Percentiles rank a stretch among this genome's conserved stretches.
These are phyloP conservation scores for Phylloporus sp. DNA, from an alignment of 1,284 basidiomycete species.

Conservation along the genomic window DNA sequence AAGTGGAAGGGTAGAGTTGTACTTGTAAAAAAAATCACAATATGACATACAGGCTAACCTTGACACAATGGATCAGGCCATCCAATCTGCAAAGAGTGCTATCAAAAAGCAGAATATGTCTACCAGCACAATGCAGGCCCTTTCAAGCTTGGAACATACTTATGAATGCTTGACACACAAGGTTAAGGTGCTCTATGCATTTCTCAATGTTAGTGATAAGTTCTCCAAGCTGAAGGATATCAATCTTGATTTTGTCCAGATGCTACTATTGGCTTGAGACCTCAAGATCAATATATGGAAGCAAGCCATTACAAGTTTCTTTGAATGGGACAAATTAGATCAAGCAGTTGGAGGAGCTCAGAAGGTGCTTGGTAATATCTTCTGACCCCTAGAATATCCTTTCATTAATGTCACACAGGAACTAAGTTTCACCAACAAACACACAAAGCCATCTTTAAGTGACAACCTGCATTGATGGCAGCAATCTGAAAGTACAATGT, in stretches of 20 bases:
- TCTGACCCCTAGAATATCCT: neutral
- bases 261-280: conserved; percentile 37
- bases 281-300: conserved; percentile 38
- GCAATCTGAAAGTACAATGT: neutral
- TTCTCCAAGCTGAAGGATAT: conserved; percentile 38
- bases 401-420: neutral
- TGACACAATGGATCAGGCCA: conserved; percentile 29
- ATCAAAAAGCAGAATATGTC: neutral
- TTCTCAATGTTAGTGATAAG: conserved; percentile 31
- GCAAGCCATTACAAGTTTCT: neutral
- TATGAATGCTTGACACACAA: conserved; percentile 17
- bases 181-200: conserved; percentile 39
- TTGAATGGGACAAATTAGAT: conserved; percentile 2
- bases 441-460: neutral
- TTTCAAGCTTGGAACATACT: neutral
- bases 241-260: conserved; percentile 37
- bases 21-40: conserved; percentile 40
- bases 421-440: neutral
- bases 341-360: neutral
- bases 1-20: too few relatives aligned
- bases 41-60: conserved; percentile 39
- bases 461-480: neutral
- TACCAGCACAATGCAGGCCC: neutral
- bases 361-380: neutral
- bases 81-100: conserved; percentile 12